phyloP scores from a whole-genome alignment of 495 filamentous ascomycete genomes.

The Hypomontagnella submonticulosa region DNA sequence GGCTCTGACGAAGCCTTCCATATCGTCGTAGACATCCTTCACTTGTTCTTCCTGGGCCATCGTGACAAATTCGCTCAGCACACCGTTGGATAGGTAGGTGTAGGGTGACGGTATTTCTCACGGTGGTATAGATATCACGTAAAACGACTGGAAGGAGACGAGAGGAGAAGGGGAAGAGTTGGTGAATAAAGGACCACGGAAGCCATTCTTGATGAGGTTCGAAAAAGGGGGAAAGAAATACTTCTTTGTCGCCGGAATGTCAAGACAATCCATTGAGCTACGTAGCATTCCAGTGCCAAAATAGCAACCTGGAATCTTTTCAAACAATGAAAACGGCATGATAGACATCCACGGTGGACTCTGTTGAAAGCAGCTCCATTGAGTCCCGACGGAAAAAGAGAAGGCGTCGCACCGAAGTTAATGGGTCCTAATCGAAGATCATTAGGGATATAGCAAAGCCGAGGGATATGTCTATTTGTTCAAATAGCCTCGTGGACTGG shows the following conservation, averaged over 20 bases:
- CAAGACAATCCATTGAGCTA: constrained; percentile 33
- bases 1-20: constrained; percentile 41
- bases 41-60: constrained; percentile 23
- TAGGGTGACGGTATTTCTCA: constrained; percentile 1
- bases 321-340: constrained; percentile 41
- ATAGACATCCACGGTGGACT: background rate
- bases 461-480: too few relatives aligned
- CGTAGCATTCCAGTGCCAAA: constrained; percentile 34
- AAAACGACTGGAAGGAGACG: background rate
- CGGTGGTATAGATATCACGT: constrained; percentile 14
- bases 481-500: too few relatives aligned
- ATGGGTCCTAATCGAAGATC: background rate
- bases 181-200: constrained; percentile 9
- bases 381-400: background rate
- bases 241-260: constrained; percentile 27
- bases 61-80: constrained; percentile 19
- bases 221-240: constrained; percentile 34
- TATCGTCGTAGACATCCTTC: constrained; percentile 38
- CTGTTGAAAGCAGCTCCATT: constrained; percentile 10
- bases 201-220: constrained; percentile 41
- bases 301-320: background rate
- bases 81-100: constrained; percentile 1
- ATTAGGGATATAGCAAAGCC: too few relatives aligned
- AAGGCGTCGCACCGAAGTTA: background rate
- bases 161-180: background rate